Percentiles rank a stretch among this genome's conserved stretches.
Conservation (phyloP, 2,329 filamentous ascomycete genomes). For the Alternaria arborescens region DNA sequence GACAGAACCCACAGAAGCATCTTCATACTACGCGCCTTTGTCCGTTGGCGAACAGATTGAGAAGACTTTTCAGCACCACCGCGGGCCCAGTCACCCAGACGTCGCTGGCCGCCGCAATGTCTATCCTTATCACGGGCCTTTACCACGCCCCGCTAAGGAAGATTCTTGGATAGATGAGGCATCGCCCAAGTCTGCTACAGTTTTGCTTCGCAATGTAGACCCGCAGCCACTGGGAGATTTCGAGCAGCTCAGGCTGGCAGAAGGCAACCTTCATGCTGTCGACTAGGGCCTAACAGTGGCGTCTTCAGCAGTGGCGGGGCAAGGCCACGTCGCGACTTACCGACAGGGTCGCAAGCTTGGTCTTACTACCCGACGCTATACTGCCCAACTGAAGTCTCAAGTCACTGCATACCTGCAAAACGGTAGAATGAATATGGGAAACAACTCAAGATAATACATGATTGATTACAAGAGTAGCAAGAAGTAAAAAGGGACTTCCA, state of each 20-base stretch:
- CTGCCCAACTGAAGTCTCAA: neutral
- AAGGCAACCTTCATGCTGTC: neutral
- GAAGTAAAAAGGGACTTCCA: neutral
- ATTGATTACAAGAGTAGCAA: neutral
- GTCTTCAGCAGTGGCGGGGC: neutral
- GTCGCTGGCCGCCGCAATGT: neutral
- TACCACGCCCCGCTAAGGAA: neutral
- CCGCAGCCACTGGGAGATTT: neutral
- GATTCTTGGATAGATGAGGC: neutral
- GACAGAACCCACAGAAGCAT: neutral
- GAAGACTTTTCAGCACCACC: neutral
- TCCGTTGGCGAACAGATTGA: neutral
- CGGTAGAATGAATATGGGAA: accelerated
- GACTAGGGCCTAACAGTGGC: neutral
- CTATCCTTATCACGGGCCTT: neutral
- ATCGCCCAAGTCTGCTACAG: neutral
- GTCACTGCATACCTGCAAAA: neutral
- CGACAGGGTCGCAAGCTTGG: neutral
- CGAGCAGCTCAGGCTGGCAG: neutral
- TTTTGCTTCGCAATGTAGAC: neutral
- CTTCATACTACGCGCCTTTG: neutral
- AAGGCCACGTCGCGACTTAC: neutral
- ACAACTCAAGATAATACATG: neutral
- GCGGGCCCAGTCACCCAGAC: neutral
- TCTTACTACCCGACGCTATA: neutral